These are phyloP conservation scores for Hypoxylon sp. DNA, from an alignment of 2,329 filamentous ascomycete genomes.

Conservation along the genomic window DNA sequence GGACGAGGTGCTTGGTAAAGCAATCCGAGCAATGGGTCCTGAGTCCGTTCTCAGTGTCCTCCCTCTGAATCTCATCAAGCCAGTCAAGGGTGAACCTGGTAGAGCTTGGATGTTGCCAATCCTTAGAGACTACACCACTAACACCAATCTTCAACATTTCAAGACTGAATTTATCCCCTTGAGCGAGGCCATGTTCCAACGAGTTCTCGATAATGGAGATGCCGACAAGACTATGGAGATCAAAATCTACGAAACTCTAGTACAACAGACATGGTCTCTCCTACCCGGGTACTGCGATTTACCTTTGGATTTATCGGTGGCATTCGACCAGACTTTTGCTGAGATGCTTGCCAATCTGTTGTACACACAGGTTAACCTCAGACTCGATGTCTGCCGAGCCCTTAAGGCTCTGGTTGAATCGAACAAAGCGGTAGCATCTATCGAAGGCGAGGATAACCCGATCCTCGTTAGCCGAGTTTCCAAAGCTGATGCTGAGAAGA, in stretches of 20 bases:
- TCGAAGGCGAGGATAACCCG: slow-evolving; percentile 76
- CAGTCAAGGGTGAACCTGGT: slow-evolving; percentile 79
- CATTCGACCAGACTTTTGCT: slow-evolving; percentile 88
- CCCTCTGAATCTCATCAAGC: slow-evolving; percentile 84
- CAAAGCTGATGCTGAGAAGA: slow-evolving; percentile 77
- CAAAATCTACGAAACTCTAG: slow-evolving; percentile 91
- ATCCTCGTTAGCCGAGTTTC: slow-evolving; percentile 81
- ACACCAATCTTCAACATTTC: slow-evolving; percentile 88
- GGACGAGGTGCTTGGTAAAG: slow-evolving; percentile 87
- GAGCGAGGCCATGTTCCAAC: slow-evolving; percentile 89
- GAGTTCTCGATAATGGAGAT: slow-evolving; percentile 81
- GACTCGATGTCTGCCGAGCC: slow-evolving; percentile 85
- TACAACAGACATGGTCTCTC: slow-evolving; percentile 94
- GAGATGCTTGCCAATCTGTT: slow-evolving; percentile 91
- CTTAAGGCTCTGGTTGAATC: slow-evolving; percentile 90
- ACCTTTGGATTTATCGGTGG: slow-evolving; percentile 76
- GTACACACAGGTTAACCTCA: slow-evolving; percentile 88
- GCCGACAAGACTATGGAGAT: slow-evolving; percentile 93
- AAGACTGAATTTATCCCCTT: slow-evolving; percentile 85
- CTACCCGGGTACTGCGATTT: slow-evolving; percentile 95
- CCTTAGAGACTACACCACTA: slow-evolving; percentile 86
- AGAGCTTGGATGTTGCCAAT: slow-evolving; percentile 95
- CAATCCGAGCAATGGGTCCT: slow-evolving; percentile 89
- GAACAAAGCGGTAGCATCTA: slow-evolving; percentile 79
- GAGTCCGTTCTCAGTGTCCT: slow-evolving; percentile 82